Evolutionary conservation across 2,329 filamentous ascomycete species (phyloP).

Genomic region (Kalmusia sp.): DNA sequence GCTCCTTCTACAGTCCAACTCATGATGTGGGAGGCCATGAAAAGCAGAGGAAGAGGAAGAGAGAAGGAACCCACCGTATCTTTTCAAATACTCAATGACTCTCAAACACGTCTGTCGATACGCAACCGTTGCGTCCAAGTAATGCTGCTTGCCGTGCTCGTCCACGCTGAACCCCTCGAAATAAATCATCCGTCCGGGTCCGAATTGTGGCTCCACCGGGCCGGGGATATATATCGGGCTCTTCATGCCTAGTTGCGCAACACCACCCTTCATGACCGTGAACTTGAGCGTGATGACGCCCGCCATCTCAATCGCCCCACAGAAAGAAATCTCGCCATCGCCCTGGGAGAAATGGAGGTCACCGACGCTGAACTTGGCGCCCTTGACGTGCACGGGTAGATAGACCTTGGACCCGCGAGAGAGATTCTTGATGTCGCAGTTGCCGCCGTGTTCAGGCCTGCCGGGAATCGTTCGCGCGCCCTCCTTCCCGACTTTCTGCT

Average conservation of each 20-base stretch:
- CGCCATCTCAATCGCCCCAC: conserved; percentile 87
- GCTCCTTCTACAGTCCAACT: background rate
- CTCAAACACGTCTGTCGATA: conserved; percentile 82
- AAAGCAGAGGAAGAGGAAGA: background rate
- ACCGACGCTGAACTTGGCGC: conserved; percentile 89
- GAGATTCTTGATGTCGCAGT: conserved; percentile 91
- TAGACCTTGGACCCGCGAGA: conserved; percentile 82
- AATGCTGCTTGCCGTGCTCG: conserved; percentile 86
- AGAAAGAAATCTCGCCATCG: conserved; percentile 86
- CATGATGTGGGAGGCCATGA: background rate
- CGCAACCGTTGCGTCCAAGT: conserved; percentile 83
- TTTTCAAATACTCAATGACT: conserved; percentile 78
- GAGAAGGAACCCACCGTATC: conserved; percentile 63
- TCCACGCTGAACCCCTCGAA: conserved; percentile 94
- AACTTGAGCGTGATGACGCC: conserved; percentile 91
- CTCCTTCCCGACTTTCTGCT: conserved; percentile 73
- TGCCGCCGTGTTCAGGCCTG: conserved; percentile 85
- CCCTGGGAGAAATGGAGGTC: conserved; percentile 89
- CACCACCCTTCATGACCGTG: conserved; percentile 81
- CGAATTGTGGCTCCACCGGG: conserved; percentile 87
- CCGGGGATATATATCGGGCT: conserved; percentile 86
- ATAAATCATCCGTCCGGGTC: conserved; percentile 80
- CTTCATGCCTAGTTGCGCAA: conserved; percentile 77
- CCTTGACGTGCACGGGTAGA: conserved; percentile 83
- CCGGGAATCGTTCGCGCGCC: conserved; percentile 87